Base-by-base conservation (phyloP, 2,329 filamentous ascomycete genomes). In the Aspergillus eucalypticola region DNA sequence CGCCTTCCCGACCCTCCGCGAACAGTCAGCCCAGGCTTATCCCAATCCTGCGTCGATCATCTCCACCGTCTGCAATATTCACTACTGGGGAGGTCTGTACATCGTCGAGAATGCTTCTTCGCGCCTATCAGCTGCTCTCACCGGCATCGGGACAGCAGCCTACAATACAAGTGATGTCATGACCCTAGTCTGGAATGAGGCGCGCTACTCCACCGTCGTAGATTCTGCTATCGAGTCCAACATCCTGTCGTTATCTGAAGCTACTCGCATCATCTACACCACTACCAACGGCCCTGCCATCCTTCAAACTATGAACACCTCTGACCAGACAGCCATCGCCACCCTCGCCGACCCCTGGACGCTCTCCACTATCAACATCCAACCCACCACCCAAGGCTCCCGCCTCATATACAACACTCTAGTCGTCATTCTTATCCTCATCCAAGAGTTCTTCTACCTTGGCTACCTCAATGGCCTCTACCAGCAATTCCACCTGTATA, bases 401-500 rank as follows among this genome's bases (percentile, higher is more conserved):
- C 68, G 77, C 1, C 65, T 79, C 0, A 71, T 82, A 54, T 80
- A 81, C 67, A 82, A 81, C 62, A 82, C 78, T 0, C 65, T 81
- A 6, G 71, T 75, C 3, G 75, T 81, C 54, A 76, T 80, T 50
- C 70, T 82, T 32, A 75, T 79, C n/a, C 66, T 82, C 10, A 75
- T 82, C 35, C 76, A 79, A 58, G 76, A 82, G 61, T 82, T 82
- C 70, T 82, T 82, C 72, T 82, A 77, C 63, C 68, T 82, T 11
- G 73, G 78, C 27, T 75, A 73, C 46, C 65, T 82, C 60, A 82
- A 82, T 64, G 79, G 77, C 13, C 69, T 82, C n/a, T 75, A 73
- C 46, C 61, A 57, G 3, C 66, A 75, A 48, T 77, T 77, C 62
- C 69, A 75, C 5, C 66, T 81, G 17, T 80, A 76, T 67, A 64